These are phyloP conservation scores for Phytophthora quininea DNA, from an alignment of 352 stramenopile species.

Conservation along the genomic window DNA sequence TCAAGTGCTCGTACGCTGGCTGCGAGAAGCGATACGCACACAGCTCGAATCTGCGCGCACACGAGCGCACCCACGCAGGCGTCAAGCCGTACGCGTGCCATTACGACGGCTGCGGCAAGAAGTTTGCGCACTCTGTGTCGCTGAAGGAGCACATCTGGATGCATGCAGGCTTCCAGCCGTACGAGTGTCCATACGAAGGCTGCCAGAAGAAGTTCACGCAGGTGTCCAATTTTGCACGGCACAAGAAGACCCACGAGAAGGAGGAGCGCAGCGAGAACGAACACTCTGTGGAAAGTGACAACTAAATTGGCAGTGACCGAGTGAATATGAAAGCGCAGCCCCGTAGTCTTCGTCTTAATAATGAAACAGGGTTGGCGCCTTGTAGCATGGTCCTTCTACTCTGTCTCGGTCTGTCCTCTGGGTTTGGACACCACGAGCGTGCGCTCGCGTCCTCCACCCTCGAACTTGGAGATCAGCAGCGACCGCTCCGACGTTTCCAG, in stretches of 20 bases:
- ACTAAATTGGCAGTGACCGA: slow-evolving; percentile 17
- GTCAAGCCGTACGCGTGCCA: slow-evolving; percentile 93
- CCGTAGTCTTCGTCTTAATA: slow-evolving; percentile 2
- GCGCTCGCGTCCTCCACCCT: slow-evolving; percentile 42
- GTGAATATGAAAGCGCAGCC: slow-evolving; percentile 1
- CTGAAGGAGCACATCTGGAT: slow-evolving; percentile 94
- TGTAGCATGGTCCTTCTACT: slow-evolving; percentile 14
- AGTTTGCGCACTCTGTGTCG: slow-evolving; percentile 90
- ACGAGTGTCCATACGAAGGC: slow-evolving; percentile 89
- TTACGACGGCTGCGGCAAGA: slow-evolving; percentile 90
- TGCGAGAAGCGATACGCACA: slow-evolving; percentile 92
- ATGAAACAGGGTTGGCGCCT: slow-evolving; percentile 4
- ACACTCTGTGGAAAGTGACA: slow-evolving; percentile 60
- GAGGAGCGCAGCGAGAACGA: slow-evolving; percentile 61
- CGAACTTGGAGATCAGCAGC: slow-evolving; percentile 67
- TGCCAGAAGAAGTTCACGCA: slow-evolving; percentile 93
- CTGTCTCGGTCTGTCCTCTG: slow-evolving; percentile 22
- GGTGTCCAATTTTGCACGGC: slow-evolving; percentile 85
- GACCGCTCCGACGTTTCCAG: slow-evolving; percentile 60
- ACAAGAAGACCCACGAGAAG: slow-evolving; percentile 90
- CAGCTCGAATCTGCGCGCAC: slow-evolving; percentile 90
- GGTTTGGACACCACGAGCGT: slow-evolving; percentile 72
- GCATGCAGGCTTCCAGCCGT: slow-evolving; percentile 90
- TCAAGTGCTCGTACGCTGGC: slow-evolving; percentile 85
- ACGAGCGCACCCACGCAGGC: slow-evolving; percentile 90